Evolutionary conservation across 1,284 basidiomycete species (phyloP).

Genomic region (Ustilago loliicola): DNA sequence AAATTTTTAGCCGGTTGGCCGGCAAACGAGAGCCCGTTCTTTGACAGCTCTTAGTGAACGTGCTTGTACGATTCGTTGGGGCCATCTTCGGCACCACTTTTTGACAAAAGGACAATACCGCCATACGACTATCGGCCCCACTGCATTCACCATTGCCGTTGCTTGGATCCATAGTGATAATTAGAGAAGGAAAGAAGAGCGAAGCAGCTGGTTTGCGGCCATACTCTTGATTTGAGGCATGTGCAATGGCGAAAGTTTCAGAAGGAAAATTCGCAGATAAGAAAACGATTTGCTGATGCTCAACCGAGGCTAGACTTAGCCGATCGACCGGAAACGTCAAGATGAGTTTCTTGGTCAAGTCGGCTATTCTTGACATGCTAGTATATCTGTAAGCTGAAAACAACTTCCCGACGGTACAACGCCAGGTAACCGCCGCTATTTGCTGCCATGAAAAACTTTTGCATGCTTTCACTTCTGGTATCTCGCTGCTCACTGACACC

Average conservation of each 20-base stretch:
- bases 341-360: too few relatives aligned
- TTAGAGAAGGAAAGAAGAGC: not conserved
- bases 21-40: not conserved
- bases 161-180: not conserved
- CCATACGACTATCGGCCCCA: not conserved
- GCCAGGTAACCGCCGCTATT: not conserved
- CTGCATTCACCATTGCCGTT: not conserved
- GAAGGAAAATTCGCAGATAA: conserved; percentile 1
- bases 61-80: not conserved
- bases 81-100: not conserved
- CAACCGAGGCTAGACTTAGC: not conserved
- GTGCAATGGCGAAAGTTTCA: not conserved
- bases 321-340: too few relatives aligned
- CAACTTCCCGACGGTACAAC: not conserved
- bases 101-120: not conserved
- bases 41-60: not conserved
- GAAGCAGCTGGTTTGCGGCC: not conserved
- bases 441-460: not conserved
- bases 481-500: not conserved
- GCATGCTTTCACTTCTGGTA: not conserved
- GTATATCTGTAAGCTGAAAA: not conserved
- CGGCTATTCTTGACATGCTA: not conserved
- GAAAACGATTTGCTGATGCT: not conserved
- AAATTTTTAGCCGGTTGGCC: not conserved
- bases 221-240: not conserved